Base-by-base conservation (phyloP, 768 basidiomycete species). In the Boletales sp. region DNA sequence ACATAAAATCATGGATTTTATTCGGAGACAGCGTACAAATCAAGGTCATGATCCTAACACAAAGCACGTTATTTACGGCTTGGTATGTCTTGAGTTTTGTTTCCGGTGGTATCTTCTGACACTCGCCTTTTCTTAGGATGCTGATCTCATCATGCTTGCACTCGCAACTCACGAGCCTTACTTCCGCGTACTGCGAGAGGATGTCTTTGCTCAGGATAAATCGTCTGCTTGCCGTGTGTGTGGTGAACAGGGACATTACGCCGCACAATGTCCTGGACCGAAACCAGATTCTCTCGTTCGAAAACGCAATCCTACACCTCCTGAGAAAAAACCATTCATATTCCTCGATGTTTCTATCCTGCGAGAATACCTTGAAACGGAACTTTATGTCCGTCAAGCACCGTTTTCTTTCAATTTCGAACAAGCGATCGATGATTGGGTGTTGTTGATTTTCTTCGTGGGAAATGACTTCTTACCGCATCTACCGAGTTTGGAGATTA, bases 1-100 rank as follows among this genome's bases (percentile, higher is more conserved):
- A 67, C 97, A 99, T 70, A 99, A 99, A 74, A 97, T 99, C 55
- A 97, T 99, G 94, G 97, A 98, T 66, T 98, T 81, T 67, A 95
- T 99, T 56, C 78, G 97, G 48, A 79, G 94, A 31, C 94, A 97
- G 61, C 80, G 97, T 45, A 76, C 79, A 44, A 90, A 94, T 62
- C 80, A 81, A 19, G 87, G 84, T n/a, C 86, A 98, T 70, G 86
- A 99, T 67, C 86, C 95, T 17, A 98, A 99, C 64, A 97, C 94
- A 4, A 77, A 78, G 31, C 97, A 99, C 65, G 95, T 98, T 48
- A 98, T 99, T 54, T 99, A 98, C 72, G 97, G 97, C 58, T 72
- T 99, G 66, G 93, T 94, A 62, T 52, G 86, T 66, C 32, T 44
- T 15, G 13, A 12, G 6, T 35, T 34, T 6, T 31, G 5, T 38